Evolutionary conservation across 2,329 filamentous ascomycete species (phyloP).

Genomic region (Bipolaris cookei): DNA sequence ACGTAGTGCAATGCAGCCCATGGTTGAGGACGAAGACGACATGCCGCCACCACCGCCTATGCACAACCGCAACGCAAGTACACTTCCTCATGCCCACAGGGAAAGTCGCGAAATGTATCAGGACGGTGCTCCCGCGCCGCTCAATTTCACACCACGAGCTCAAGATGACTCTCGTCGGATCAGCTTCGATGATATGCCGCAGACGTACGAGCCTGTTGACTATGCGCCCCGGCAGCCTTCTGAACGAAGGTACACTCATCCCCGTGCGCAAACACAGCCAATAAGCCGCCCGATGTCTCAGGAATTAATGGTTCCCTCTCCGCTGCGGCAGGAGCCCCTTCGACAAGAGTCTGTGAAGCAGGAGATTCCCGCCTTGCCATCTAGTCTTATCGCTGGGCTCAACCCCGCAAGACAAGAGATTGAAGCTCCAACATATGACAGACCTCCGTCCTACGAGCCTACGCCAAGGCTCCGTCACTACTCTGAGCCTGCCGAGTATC

Average conservation of each 20-base stretch:
- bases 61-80: conserved; percentile 46
- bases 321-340: conserved; percentile 18
- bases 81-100: conserved; percentile 35
- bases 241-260: conserved; percentile 46
- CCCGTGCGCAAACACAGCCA: conserved; percentile 26
- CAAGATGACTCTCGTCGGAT: conserved; percentile 34
- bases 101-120: conserved; percentile 31
- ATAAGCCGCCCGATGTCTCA: conserved; percentile 43
- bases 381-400: conserved; percentile 42
- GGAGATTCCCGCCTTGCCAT: conserved; percentile 35
- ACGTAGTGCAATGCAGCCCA: conserved; percentile 63
- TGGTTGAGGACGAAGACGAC: conserved; percentile 68
- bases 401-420: conserved; percentile 34
- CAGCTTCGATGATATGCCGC: conserved; percentile 34
- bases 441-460: conserved; percentile 29
- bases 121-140: conserved; percentile 41
- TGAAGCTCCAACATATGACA: conserved; percentile 31
- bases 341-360: conserved; percentile 43
- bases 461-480: conserved; percentile 40
- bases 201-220: conserved; percentile 33
- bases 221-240: conserved; percentile 31
- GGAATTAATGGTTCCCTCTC: conserved; percentile 42
- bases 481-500: conserved; percentile 45
- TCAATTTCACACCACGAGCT: conserved; percentile 38
- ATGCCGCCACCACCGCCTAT: conserved; percentile 50